A percentile compares a stretch with the other conserved stretches of the same genome.
phyloP scores from a whole-genome alignment of 2,329 filamentous ascomycete genomes.

The Fusarium metavorans region DNA sequence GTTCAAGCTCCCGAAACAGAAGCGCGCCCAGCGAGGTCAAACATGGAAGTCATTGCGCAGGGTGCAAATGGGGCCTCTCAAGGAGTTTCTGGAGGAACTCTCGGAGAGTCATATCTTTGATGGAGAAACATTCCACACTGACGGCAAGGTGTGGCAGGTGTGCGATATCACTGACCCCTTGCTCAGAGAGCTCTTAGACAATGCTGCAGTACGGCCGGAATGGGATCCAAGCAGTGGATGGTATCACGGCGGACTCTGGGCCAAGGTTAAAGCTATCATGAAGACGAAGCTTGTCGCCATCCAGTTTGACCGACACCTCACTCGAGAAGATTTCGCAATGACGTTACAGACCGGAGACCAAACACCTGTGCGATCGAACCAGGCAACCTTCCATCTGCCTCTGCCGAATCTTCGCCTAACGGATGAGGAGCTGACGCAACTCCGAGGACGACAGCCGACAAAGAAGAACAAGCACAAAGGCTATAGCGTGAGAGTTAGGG shows the following conservation, averaged over 20 bases:
- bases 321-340: slow-evolving; percentile 51
- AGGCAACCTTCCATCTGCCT: slow-evolving; percentile 49
- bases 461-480: slow-evolving; percentile 53
- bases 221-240: slow-evolving; percentile 81
- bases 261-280: slow-evolving; percentile 88
- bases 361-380: slow-evolving; percentile 48
- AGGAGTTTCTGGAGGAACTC: slow-evolving; percentile 54
- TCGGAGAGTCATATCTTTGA: slow-evolving; percentile 82
- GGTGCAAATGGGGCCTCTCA: slow-evolving; percentile 53
- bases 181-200: slow-evolving; percentile 73
- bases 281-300: slow-evolving; percentile 84
- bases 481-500: slow-evolving; percentile 50
- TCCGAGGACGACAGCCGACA: slow-evolving; percentile 51
- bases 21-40: slow-evolving; percentile 58
- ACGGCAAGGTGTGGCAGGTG: slow-evolving; percentile 94
- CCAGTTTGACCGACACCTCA: slow-evolving; percentile 65
- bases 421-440: slow-evolving; percentile 50
- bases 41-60: slow-evolving; percentile 63
- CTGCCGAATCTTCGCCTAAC: slow-evolving; percentile 52
- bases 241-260: slow-evolving; percentile 84
- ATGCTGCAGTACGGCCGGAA: slow-evolving; percentile 67
- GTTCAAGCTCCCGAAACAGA: slow-evolving; percentile 77
- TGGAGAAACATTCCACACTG: slow-evolving; percentile 77
- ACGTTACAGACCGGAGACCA: slow-evolving; percentile 51
- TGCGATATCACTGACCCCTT: slow-evolving; percentile 91